Base-by-base conservation (phyloP, 1,284 basidiomycete species). In the Earliella scabrosa region DNA sequence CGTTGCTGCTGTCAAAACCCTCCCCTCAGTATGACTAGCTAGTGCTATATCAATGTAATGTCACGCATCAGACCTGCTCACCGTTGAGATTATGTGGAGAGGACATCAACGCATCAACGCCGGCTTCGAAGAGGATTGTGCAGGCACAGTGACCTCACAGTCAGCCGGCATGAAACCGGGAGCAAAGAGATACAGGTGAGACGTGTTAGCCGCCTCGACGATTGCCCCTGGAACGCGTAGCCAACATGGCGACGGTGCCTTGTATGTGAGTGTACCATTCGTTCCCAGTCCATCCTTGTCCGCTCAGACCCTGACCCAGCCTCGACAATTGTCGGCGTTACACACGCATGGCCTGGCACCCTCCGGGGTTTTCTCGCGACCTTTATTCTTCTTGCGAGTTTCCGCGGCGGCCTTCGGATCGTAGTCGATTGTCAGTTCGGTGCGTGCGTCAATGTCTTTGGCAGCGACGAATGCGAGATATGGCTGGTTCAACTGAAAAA, bases 371-470 rank as follows among this genome's bases (percentile, higher is more conserved):
- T 40, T 44, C 32, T 35, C 23, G 32, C 64, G 68, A 4, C 66
- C 67, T 50, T 72, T 73, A 10, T 66, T 66, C 51, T 73, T 73
- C 29, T 68, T 64, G 31, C 56, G 57, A 3, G 60, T 44, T 53
- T 66, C 71, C 7, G 69, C 21, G 63, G 66, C 18, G 4, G 62
- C 65, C 24, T 65, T 56, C 1, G 87, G 85, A 59, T 83, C 73
- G 60, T 89, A 89, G 65, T 89, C 85, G 24, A 88, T 78, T 0
- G 82, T 83, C 3, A 88, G 77, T 58, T 90, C 87, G 3, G 75
- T 79, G 31, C 73, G 68, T 0, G 80, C 75, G 0, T 71, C 72
- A 51, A 89, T 83, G 56, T 80, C 65, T 40, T 69, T 50, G 1
- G 66, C 72, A 0, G 86, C 80, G 1, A 79, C 82, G 53, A 86